Evolutionary conservation across 1,284 basidiomycete species (phyloP).

Genomic region (Microbotryomycetes sp.): DNA sequence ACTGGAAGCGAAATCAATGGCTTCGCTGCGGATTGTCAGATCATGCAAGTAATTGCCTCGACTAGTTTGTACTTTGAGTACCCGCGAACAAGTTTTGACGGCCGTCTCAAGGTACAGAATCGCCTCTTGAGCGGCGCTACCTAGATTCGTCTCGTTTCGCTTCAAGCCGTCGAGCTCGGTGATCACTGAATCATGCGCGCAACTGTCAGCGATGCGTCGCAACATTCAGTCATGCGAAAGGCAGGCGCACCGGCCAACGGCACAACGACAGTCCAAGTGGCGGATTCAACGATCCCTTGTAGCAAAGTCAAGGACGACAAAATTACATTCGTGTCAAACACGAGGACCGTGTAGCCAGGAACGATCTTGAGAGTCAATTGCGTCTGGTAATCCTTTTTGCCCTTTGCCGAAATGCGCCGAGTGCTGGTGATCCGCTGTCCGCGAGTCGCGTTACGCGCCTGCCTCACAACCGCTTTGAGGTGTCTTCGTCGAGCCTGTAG

Average conservation of each 20-base stretch:
- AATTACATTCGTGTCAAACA: constrained; percentile 91
- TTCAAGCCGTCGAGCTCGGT: constrained; percentile 91
- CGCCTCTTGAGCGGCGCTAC: constrained; percentile 54
- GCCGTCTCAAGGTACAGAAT: constrained; percentile 65
- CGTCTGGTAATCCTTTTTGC: constrained; percentile 18
- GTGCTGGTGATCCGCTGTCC: neutral
- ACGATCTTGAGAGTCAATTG: constrained; percentile 52
- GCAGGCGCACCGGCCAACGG: constrained; percentile 58
- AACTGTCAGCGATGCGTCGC: neutral
- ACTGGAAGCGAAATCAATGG: constrained; percentile 57
- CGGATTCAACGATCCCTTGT: constrained; percentile 65
- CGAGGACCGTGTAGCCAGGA: constrained; percentile 80
- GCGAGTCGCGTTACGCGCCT: constrained; percentile 15
- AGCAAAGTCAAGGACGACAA: constrained; percentile 70
- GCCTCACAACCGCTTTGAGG: constrained; percentile 41
- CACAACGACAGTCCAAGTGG: constrained; percentile 78
- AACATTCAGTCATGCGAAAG: neutral
- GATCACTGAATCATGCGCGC: constrained; percentile 51
- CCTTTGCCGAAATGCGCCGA: constrained; percentile 30
- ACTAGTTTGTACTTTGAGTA: constrained; percentile 88
- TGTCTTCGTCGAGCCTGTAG: constrained; percentile 40
- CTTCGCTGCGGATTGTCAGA: constrained; percentile 74
- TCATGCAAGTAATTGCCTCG: constrained; percentile 87
- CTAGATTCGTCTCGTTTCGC: constrained; percentile 48
- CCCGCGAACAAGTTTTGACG: constrained; percentile 62